Evolutionary conservation across 2,329 filamentous ascomycete species (phyloP).

Genomic region (Exophiala oligosperma): DNA sequence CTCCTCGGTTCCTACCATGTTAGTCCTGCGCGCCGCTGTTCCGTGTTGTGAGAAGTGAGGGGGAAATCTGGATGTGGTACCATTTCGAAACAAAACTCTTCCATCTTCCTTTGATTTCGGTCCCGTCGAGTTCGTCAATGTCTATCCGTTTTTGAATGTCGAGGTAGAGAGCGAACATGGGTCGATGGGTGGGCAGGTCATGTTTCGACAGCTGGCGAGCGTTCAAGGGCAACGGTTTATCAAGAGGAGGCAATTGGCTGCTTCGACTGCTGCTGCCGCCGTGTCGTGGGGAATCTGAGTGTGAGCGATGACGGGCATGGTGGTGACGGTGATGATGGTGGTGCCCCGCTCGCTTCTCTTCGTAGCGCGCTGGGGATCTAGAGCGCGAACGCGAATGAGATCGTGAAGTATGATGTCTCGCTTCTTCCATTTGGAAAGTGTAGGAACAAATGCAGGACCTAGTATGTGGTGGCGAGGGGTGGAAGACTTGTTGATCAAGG

Average conservation of each 20-base stretch:
- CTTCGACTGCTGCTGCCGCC: neutral
- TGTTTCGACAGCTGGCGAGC: slow-evolving; percentile 67
- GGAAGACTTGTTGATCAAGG: too few species aligned
- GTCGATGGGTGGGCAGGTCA: slow-evolving; percentile 65
- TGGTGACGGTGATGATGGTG: slow-evolving; percentile 1
- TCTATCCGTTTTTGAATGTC: slow-evolving; percentile 80
- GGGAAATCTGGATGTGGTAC: slow-evolving; percentile 47
- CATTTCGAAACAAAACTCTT: slow-evolving; percentile 91
- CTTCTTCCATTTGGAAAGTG: too few species aligned
- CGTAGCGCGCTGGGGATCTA: slow-evolving; percentile 20
- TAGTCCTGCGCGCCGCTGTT: slow-evolving; percentile 6
- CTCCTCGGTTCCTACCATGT: slow-evolving; percentile 70
- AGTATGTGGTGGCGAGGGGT: too few species aligned
- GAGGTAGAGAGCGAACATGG: slow-evolving; percentile 80
- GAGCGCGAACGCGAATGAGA: slow-evolving; percentile 14
- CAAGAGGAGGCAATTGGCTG: neutral
- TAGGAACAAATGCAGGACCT: too few species aligned
- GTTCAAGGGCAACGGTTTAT: slow-evolving; percentile 59
- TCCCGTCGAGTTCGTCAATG: slow-evolving; percentile 67
- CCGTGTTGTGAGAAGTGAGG: neutral
- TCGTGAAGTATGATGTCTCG: too few species aligned
- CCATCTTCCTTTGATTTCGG: slow-evolving; percentile 82
- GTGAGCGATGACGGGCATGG: too few species aligned
- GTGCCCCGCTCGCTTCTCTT: slow-evolving; percentile 10
- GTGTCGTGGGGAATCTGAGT: slow-evolving; percentile 5